Evolutionary conservation across 768 basidiomycete genomes (phyloP).

Genomic region (Mycena polygramma): DNA sequence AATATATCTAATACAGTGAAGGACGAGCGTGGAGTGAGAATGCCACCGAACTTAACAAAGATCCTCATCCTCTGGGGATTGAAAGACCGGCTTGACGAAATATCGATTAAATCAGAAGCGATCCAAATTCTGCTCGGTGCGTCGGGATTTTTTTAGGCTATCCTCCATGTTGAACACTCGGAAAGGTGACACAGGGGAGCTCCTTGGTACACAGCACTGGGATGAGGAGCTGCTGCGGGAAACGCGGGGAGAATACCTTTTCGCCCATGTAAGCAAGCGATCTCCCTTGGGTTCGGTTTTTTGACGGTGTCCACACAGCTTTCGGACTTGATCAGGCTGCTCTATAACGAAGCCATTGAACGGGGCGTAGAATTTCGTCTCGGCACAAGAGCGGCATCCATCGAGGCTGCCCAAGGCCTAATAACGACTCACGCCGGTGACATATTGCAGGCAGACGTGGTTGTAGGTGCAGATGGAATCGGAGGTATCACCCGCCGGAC

Average conservation of each 20-base stretch:
- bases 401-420: slow-evolving; percentile 1
- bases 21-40: slow-evolving; percentile 11
- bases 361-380: not conserved
- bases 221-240: slow-evolving; percentile 14
- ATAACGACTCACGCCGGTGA: not conserved
- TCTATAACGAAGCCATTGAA: slow-evolving; percentile 10
- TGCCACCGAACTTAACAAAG: slow-evolving; percentile 26
- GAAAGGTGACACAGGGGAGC: slow-evolving; percentile 7
- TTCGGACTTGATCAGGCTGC: not conserved
- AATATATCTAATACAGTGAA: not conserved
- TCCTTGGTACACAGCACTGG: slow-evolving; percentile 5
- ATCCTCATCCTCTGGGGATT: slow-evolving; percentile 24
- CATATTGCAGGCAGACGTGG: slow-evolving; percentile 14
- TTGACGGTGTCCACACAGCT: slow-evolving; percentile 5
- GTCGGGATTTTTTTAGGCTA: not conserved
- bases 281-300: not conserved
- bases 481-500: not conserved
- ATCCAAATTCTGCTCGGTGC: slow-evolving; percentile 4
- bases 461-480: slow-evolving; percentile 21
- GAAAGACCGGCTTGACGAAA: not conserved
- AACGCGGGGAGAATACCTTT: slow-evolving; percentile 19
- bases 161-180: not conserved
- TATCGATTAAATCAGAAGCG: slow-evolving; percentile 22
- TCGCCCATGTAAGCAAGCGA: slow-evolving; percentile 4
- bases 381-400: not conserved